A percentile compares a stretch with the other conserved stretches of the same genome.
These are phyloP conservation scores for Acmispon strigosus DNA, from an alignment of 306 rosid genomes.

Conservation along the genomic window DNA sequence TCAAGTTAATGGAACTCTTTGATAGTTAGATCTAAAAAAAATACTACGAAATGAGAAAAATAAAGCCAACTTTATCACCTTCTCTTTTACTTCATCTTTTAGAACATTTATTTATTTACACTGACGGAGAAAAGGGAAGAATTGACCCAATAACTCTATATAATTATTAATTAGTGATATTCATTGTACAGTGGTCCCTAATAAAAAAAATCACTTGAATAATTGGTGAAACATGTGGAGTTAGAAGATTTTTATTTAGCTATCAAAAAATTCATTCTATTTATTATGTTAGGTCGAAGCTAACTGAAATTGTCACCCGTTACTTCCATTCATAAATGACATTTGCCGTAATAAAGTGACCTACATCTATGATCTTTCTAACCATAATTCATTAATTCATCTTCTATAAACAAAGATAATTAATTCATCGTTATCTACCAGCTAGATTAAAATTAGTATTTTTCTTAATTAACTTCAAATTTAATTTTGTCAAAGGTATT, in stretches of 20 bases:
- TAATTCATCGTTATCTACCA: neutral
- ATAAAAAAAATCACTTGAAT: conserved; percentile 7
- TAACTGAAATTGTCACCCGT: conserved; percentile 44
- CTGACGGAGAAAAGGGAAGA: neutral
- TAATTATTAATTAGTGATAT: conserved; percentile 15
- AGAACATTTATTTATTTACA: conserved; percentile 9
- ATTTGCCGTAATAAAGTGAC: conserved; percentile 30
- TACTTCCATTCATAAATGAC: conserved; percentile 52
- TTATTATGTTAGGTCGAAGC: conserved; percentile 60
- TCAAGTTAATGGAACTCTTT: conserved; percentile 30
- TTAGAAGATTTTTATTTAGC: conserved; percentile 8
- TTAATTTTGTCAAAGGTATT: neutral
- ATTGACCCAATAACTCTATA: conserved; percentile 8
- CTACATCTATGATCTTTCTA: conserved; percentile 20
- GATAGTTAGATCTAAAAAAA: neutral
- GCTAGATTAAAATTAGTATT: neutral
- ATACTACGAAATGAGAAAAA: neutral
- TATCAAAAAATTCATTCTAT: conserved; percentile 34
- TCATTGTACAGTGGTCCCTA: conserved; percentile 38
- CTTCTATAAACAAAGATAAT: neutral
- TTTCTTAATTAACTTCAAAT: neutral
- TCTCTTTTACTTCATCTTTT: conserved; percentile 16
- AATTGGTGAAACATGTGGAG: conserved; percentile 28
- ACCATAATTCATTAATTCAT: conserved; percentile 2
- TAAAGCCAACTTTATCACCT: conserved; percentile 24